A percentile compares a stretch with the other conserved stretches of the same genome.
phyloP scores from a whole-genome alignment of 1,139 yeast genomes.

The Insectozyma bohioensis region DNA sequence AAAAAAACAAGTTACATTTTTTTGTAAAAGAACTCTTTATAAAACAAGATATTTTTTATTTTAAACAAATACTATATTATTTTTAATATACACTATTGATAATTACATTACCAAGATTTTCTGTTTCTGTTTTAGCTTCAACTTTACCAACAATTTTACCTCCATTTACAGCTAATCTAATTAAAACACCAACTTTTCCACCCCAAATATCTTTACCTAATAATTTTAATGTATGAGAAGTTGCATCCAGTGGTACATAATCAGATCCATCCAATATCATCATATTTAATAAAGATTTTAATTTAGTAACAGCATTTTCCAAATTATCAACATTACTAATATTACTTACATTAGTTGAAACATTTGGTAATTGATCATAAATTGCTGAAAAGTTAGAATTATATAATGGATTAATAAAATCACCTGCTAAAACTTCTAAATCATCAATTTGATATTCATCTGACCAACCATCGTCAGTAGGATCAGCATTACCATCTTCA shows the following conservation, averaged over 20 bases:
- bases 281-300: constrained; percentile 66
- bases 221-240: constrained; percentile 72
- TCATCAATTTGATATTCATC: constrained; percentile 93
- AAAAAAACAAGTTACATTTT: too few species aligned
- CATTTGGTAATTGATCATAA: constrained; percentile 65
- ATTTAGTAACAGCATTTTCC: constrained; percentile 42
- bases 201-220: constrained; percentile 82
- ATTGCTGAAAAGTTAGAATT: constrained; percentile 72
- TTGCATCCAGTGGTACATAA: constrained; percentile 57
- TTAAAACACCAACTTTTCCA: constrained; percentile 64
- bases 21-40: too few species aligned
- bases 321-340: constrained; percentile 34
- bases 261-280: constrained; percentile 83
- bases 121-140: constrained; percentile 65
- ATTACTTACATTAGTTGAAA: constrained; percentile 31
- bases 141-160: constrained; percentile 77
- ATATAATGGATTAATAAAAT: constrained; percentile 75
- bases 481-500: constrained; percentile 64
- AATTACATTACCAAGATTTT: constrained; percentile 45
- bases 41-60: too few species aligned
- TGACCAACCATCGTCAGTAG: constrained; percentile 81
- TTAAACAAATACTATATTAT: too few species aligned
- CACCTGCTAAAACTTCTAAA: constrained; percentile 75
- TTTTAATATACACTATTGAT: constrained; percentile 35
- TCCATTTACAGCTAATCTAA: constrained; percentile 72